Conservation (phyloP, 2,329 filamentous ascomycete genomes). For the Berkeleyomyces basicola region DNA sequence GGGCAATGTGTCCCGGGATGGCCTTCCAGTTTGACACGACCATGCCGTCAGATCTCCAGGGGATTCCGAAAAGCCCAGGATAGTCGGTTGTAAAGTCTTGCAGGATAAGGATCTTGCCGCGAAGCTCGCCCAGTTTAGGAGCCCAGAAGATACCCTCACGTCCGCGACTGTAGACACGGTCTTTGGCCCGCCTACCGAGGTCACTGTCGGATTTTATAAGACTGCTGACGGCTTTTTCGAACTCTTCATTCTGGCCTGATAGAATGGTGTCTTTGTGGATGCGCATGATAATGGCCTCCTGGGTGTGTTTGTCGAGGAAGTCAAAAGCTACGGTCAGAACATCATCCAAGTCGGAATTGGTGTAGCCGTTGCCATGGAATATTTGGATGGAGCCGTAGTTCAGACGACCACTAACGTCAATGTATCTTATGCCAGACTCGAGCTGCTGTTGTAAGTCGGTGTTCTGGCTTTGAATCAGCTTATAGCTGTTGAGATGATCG, state of each 20-base stretch:
- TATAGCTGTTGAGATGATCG: neutral
- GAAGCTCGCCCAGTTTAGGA: neutral
- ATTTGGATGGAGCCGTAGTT: neutral
- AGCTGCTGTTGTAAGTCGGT: neutral
- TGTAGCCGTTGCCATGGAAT: neutral
- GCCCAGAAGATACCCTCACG: neutral
- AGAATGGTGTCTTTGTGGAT: neutral
- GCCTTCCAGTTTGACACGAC: neutral
- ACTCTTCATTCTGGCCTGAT: neutral
- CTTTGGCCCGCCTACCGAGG: neutral
- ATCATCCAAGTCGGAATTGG: neutral
- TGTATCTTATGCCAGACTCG: no score
- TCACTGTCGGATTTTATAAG: neutral
- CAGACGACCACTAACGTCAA: neutral
- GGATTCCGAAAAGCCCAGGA: neutral
- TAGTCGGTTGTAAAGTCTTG: neutral
- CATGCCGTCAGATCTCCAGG: neutral
- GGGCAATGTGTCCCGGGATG: neutral
- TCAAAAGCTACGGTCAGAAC: neutral
- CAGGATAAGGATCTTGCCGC: neutral
- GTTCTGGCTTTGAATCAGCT: neutral
- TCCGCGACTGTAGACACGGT: neutral
- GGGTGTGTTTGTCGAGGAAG: neutral
- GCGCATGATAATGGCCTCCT: neutral
- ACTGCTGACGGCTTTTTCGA: neutral